Percentiles rank a stretch among this genome's conserved stretches.
These are phyloP conservation scores for Fusarium succisae DNA, from an alignment of 2,329 filamentous ascomycete genomes.

Conservation along the genomic window DNA sequence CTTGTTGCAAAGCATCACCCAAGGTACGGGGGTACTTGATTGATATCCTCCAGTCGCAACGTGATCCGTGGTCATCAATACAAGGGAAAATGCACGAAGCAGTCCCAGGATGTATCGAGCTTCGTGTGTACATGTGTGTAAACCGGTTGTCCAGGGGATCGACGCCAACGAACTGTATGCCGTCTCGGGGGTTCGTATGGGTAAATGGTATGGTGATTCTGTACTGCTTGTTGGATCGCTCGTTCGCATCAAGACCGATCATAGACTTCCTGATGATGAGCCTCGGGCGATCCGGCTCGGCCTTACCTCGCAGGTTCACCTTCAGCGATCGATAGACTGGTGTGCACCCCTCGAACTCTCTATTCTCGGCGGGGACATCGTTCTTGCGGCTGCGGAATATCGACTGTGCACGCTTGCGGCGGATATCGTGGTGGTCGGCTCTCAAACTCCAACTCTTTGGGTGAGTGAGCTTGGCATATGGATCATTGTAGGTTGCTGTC, in stretches of 20 bases:
- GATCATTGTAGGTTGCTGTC: conserved; percentile 64
- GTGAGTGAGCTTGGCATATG: conserved; percentile 72
- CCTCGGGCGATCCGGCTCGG: conserved; percentile 52
- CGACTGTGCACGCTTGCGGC: conserved; percentile 71
- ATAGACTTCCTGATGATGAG: conserved; percentile 58
- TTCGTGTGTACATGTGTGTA: conserved; percentile 90
- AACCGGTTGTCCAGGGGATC: conserved; percentile 83
- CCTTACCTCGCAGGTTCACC: conserved; percentile 54
- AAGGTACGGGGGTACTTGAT: conserved; percentile 88
- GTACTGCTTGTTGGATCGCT: conserved; percentile 57
- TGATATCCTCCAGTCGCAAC: conserved; percentile 88
- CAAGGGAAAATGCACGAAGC: conserved; percentile 93
- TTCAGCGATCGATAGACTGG: conserved; percentile 64
- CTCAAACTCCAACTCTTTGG: conserved; percentile 69
- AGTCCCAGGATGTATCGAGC: conserved; percentile 79
- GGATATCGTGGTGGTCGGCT: conserved; percentile 79
- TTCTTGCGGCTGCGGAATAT: conserved; percentile 60
- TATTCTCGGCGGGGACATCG: conserved; percentile 64
- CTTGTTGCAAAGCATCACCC: conserved; percentile 74
- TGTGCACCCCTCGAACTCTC: conserved; percentile 64
- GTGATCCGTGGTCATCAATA: conserved; percentile 82
- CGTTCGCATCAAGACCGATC: conserved; percentile 43
- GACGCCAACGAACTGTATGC: conserved; percentile 89
- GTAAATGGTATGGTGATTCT: conserved; percentile 77
- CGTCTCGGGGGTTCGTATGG: conserved; percentile 80